Percentiles rank a stretch among this genome's conserved stretches.
Evolutionary conservation across 2,329 filamentous ascomycete species (phyloP).

Genomic region (Cladosporium colombiae): DNA sequence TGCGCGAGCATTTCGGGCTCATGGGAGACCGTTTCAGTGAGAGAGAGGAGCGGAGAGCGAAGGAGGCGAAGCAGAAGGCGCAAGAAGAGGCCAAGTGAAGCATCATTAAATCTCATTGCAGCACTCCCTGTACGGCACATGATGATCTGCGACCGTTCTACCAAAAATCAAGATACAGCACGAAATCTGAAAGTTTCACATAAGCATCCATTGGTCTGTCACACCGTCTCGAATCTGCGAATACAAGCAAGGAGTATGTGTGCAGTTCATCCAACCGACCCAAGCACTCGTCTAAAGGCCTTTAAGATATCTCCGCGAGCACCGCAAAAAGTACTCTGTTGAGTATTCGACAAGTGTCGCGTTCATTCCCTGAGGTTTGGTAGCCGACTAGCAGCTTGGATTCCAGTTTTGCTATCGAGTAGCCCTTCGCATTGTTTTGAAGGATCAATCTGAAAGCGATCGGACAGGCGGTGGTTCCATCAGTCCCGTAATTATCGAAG

Average conservation of each 20-base stretch:
- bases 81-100: neutral
- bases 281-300: neutral
- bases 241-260: no score
- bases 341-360: neutral
- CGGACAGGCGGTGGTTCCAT: conserved; percentile 8
- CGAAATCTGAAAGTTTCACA: neutral
- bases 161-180: neutral
- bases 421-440: neutral
- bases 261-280: no score
- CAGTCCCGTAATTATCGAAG: neutral
- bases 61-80: conserved; percentile 9
- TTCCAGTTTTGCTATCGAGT: neutral
- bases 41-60: conserved; percentile 34
- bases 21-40: conserved; percentile 67
- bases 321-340: conserved; percentile 5
- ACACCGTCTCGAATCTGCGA: neutral
- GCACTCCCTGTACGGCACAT: neutral
- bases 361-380: neutral
- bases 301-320: conserved; percentile 5
- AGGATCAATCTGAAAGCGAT: conserved; percentile 5
- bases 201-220: neutral
- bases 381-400: conserved; percentile 2
- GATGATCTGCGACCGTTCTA: neutral
- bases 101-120: neutral
- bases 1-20: conserved; percentile 61